These are phyloP conservation scores for Sinapis alba DNA, from an alignment of 441 rosid species.

Conservation along the genomic window DNA sequence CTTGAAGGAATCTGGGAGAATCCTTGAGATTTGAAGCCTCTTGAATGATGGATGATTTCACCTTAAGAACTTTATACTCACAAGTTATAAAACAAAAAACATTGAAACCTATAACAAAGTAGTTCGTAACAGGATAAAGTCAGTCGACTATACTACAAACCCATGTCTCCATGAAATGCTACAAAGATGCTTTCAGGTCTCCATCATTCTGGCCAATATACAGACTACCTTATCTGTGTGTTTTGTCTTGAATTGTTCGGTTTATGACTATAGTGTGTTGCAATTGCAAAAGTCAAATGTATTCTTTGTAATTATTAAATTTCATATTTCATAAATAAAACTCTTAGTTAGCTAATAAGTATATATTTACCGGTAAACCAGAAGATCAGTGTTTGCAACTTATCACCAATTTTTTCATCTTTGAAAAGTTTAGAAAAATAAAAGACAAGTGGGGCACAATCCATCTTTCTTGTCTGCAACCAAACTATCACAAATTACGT, in stretches of 20 bases:
- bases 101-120: background rate
- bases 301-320: background rate
- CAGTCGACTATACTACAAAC: background rate
- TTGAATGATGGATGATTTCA: too few relatives aligned
- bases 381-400: background rate
- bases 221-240: background rate
- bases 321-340: background rate
- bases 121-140: background rate
- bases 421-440: background rate
- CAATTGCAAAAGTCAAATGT: background rate
- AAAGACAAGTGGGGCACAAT: slow-evolving; percentile 27
- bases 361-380: background rate
- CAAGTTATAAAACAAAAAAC: background rate
- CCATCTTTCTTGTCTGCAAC: slow-evolving; percentile 19
- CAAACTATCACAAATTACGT: background rate
- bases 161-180: background rate
- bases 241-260: background rate
- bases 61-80: background rate
- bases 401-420: too few relatives aligned
- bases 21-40: too few relatives aligned
- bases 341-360: background rate
- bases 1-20: too few relatives aligned
- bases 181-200: background rate
- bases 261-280: background rate
- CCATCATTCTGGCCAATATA: background rate